Evolutionary conservation across 2,329 filamentous ascomycete species (phyloP), one percentile per base, ranked within the genome.

Genomic region (Helotiales sp.): DNA sequence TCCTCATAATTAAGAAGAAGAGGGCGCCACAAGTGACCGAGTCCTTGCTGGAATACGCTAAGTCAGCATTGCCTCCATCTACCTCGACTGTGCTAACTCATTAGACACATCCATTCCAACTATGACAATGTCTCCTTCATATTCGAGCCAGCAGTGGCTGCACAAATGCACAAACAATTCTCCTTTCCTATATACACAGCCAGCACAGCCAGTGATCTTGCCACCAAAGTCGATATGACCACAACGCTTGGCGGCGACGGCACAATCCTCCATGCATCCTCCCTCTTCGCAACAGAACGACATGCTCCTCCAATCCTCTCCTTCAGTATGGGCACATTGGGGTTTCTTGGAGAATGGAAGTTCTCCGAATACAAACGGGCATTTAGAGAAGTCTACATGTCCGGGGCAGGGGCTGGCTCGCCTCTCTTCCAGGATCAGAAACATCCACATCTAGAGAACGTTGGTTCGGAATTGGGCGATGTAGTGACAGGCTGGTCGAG

Each of bases 311-410:
- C 96, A 0, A 91, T 99, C 37, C 83, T 99, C 7, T 93, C 93
- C 1, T 99, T 99, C 77, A 97, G 93, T 77, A 97, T 99, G 93
- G 96, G 96, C 6, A 96, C 95, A 0, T 82, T 99, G 0, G 96
- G 96, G 0, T 99, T 99, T 73, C 82, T 99, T 7, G 94, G 95
- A 17, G 95, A 98, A 79, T 99, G 95, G 94, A 96, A 96, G 75
- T 98, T 98, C 77, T 84, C 85, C 6, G 94, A 98, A 75, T 93
- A 96, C 81, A 97, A 97, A 80, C 87, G 92, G 58, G 96, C 96
- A 0, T 97, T 96, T 82, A 85, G 93, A 58, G 93, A 97, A 77
- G 93, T 96, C 62, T 97, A 96, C 81, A 96, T 97, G 91, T 90
- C 88, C 47, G 89, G 89, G 2, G 86, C 88, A 43, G 74, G 80